These are phyloP conservation scores for Rhizopogon parksii DNA, from an alignment of 1,284 basidiomycete species.

Conservation along the genomic window DNA sequence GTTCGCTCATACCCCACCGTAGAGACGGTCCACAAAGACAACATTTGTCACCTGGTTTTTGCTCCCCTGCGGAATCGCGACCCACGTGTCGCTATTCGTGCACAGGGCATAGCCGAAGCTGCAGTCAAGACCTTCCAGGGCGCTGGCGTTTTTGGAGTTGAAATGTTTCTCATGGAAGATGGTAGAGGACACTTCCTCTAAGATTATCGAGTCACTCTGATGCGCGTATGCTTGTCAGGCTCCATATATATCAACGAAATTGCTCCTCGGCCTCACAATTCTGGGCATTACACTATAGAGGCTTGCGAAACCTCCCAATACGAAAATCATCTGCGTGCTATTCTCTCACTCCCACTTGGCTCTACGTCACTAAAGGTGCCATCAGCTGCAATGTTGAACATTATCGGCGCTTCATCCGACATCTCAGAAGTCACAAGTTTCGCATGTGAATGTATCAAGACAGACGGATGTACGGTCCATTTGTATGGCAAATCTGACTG, in stretches of 20 bases:
- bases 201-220: not conserved
- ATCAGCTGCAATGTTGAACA: slow-evolving; percentile 90
- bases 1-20: slow-evolving; percentile 87
- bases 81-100: slow-evolving; percentile 52
- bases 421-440: slow-evolving; percentile 58
- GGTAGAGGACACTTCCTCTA: slow-evolving; percentile 43
- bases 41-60: slow-evolving; percentile 90
- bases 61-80: slow-evolving; percentile 71
- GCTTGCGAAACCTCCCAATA: slow-evolving; percentile 96
- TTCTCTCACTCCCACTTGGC: slow-evolving; percentile 86
- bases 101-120: slow-evolving; percentile 73
- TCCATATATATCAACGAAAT: slow-evolving; percentile 91
- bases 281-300: slow-evolving; percentile 99
- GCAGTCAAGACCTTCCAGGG: slow-evolving; percentile 80
- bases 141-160: slow-evolving; percentile 95
- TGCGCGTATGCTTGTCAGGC: slow-evolving; percentile 38
- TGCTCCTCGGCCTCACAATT: slow-evolving; percentile 98
- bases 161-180: slow-evolving; percentile 91
- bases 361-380: slow-evolving; percentile 86
- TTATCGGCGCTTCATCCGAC: slow-evolving; percentile 72
- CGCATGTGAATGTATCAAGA: slow-evolving; percentile 47
- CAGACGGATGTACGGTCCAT: slow-evolving; percentile 80
- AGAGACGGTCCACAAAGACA: slow-evolving; percentile 94
- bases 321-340: slow-evolving; percentile 97
- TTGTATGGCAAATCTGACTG: slow-evolving; percentile 92